A percentile compares a stretch with the other conserved stretches of the same genome.
phyloP scores from a whole-genome alignment of 306 rosid genomes.

The Calophaca sinica region DNA sequence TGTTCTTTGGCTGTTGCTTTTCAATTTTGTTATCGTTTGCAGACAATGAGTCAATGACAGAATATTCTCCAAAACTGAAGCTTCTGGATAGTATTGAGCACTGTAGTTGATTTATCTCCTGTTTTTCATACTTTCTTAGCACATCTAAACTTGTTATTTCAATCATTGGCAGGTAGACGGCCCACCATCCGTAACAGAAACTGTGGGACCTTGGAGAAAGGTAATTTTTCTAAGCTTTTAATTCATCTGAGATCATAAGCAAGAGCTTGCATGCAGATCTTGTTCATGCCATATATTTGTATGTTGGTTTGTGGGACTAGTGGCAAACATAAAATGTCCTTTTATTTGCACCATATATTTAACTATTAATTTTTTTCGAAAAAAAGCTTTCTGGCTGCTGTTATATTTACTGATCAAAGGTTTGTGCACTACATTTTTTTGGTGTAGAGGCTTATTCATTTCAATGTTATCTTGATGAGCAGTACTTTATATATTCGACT shows the following conservation, averaged over 20 bases:
- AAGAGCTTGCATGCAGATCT: conserved; percentile 29
- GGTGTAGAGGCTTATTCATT: background rate
- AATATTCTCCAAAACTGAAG: conserved; percentile 38
- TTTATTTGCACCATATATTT: conserved; percentile 15
- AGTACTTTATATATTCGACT: background rate
- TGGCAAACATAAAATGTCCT: background rate
- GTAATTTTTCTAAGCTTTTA: conserved; percentile 52
- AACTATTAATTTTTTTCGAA: background rate
- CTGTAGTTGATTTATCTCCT: conserved; percentile 15
- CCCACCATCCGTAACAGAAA: conserved; percentile 73
- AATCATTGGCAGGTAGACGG: conserved; percentile 70
- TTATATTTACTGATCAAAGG: conserved; percentile 19
- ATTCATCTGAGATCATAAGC: conserved; percentile 6
- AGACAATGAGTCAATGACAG: conserved; percentile 35
- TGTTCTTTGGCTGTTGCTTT: conserved; percentile 22
- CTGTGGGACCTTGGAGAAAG: conserved; percentile 99
- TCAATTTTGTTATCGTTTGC: conserved; percentile 37
- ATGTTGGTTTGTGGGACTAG: conserved; percentile 10
- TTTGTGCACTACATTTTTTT: conserved; percentile 12
- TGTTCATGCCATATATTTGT: conserved; percentile 24
- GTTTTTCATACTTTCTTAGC: conserved; percentile 35
- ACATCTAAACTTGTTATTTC: conserved; percentile 38
- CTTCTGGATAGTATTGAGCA: conserved; percentile 29
- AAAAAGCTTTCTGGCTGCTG: background rate
- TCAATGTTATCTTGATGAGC: conserved; percentile 7